Evolutionary conservation across 2,329 filamentous ascomycete species (phyloP).

Genomic region (Aspergillus arachidicola): DNA sequence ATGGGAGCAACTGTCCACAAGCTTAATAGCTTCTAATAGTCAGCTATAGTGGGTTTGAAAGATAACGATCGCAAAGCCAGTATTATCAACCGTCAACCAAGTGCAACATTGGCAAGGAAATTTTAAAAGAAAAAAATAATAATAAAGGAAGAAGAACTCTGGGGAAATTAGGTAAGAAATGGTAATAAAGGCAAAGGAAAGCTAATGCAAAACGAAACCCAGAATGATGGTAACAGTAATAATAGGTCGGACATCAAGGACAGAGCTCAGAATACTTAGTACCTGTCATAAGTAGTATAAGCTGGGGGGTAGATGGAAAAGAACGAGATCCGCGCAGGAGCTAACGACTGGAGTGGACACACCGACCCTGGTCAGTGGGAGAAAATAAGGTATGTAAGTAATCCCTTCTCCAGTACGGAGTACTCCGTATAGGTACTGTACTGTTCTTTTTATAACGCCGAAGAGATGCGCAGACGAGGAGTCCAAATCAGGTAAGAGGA

Average conservation of each 20-base stretch:
- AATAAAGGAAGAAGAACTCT: neutral
- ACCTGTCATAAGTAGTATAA: constrained; percentile 7
- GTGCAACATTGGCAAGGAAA: neutral
- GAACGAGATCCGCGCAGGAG: constrained; percentile 8
- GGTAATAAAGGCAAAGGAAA: constrained; percentile 3
- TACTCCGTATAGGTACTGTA: constrained; percentile 6
- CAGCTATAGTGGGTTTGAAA: constrained; percentile 3
- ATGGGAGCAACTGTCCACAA: neutral
- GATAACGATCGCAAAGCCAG: constrained; percentile 1
- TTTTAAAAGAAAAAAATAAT: neutral
- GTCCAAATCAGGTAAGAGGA: neutral
- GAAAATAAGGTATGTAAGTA: constrained; percentile 5
- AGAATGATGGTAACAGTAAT: constrained; percentile 19
- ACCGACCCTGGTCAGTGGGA: constrained; percentile 5
- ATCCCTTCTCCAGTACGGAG: constrained; percentile 3
- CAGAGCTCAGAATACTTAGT: constrained; percentile 7
- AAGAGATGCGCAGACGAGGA: constrained; percentile 1
- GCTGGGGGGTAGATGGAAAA: constrained; percentile 2
- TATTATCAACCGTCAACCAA: constrained; percentile 12
- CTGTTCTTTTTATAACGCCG: neutral
- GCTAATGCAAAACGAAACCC: constrained; percentile 16
- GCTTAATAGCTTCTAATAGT: neutral
- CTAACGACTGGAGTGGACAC: constrained; percentile 9
- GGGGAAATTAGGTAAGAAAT: constrained; percentile 7
- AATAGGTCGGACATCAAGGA: constrained; percentile 11